Evolutionary conservation across 2,329 filamentous ascomycete species (phyloP), one percentile per base, ranked within the genome.

Genomic region (Fusarium fujikuroi): DNA sequence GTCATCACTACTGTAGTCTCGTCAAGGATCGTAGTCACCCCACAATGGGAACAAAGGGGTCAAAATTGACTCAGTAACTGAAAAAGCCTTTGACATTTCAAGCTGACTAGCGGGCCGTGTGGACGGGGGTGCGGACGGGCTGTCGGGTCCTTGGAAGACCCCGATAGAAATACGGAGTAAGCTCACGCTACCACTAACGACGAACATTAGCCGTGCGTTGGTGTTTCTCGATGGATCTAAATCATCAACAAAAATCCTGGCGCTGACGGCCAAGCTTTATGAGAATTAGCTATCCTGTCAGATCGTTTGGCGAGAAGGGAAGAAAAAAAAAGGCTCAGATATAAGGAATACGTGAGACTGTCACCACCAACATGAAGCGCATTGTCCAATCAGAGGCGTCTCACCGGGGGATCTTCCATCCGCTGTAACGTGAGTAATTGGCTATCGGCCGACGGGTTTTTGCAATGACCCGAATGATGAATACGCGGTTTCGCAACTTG

Each of bases 101-200:
- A 53, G 39, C 40, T 43, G 39, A 39, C 56, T 59, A 65, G 61
- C 59, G 61, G 63, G 63, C 60, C 59, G 56, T 53, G 52, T 64
- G 65, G 44, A 64, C 57, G 57, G 58, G 37, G 30, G 30, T 37
- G 23, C 36, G 19, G 67, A 72, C 77, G 77, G 77, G 70, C 18
- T 77, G 76, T 81, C 79, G 79, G 79, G 78, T 64, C 76, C 65
- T 62, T 80, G 54, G 60, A 80, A 79, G 73, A 81, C 70, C 70
- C 80, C 80, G 80, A 80, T 66, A 62, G 49, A 34, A 42, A 43
- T 44, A 61, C 57, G 49, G 39, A 43, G 63, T 32, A 47, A 60
- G 52, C 54, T 40, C 50, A 54, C 23, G 34, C 50, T 47, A 34
- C 54, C n/a, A 53, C 46, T 53, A 54, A 47, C 21, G 7, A 34